phyloP scores from a whole-genome alignment of 768 basidiomycete genomes.

The Xerocomus potaroensis region DNA sequence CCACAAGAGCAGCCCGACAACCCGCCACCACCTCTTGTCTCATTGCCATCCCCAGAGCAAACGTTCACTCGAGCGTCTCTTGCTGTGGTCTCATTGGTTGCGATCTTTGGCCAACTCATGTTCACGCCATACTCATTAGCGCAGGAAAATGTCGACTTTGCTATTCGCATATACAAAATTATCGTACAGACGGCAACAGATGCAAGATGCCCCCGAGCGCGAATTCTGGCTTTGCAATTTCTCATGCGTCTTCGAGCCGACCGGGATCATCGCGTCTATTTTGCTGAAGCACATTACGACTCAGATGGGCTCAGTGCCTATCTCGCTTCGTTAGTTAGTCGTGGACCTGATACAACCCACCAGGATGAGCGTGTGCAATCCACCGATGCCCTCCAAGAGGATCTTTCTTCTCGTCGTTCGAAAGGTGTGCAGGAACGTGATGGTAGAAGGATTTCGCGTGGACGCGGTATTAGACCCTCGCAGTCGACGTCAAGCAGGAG shows the following conservation, averaged over 20 bases:
- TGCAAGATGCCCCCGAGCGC: conserved; percentile 52
- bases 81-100: conserved; percentile 59
- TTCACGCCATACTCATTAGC: conserved; percentile 61
- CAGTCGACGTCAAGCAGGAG: conserved; percentile 54
- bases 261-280: conserved; percentile 82
- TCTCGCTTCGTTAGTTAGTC: conserved; percentile 63
- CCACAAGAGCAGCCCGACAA: conserved; percentile 37
- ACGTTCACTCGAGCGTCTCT: conserved; percentile 46
- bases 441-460: conserved; percentile 49
- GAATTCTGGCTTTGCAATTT: conserved; percentile 78
- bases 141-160: conserved; percentile 45
- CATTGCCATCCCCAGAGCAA: conserved; percentile 25
- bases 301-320: conserved; percentile 51
- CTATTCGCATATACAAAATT: conserved; percentile 48
- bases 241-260: conserved; percentile 86
- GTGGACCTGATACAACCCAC: conserved; percentile 33
- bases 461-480: conserved; percentile 42
- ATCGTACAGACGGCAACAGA: conserved; percentile 45
- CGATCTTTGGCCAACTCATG: conserved; percentile 63
- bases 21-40: conserved; percentile 26
- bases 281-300: conserved; percentile 51
- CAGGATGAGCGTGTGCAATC: conserved; percentile 26
- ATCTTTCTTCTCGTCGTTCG: conserved; percentile 38
- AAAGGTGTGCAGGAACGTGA: conserved; percentile 49
- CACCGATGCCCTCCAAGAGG: conserved; percentile 26